These are phyloP conservation scores for Raddia guianensis DNA, from an alignment of 176 grass and related monocot genomes.

Conservation along the genomic window DNA sequence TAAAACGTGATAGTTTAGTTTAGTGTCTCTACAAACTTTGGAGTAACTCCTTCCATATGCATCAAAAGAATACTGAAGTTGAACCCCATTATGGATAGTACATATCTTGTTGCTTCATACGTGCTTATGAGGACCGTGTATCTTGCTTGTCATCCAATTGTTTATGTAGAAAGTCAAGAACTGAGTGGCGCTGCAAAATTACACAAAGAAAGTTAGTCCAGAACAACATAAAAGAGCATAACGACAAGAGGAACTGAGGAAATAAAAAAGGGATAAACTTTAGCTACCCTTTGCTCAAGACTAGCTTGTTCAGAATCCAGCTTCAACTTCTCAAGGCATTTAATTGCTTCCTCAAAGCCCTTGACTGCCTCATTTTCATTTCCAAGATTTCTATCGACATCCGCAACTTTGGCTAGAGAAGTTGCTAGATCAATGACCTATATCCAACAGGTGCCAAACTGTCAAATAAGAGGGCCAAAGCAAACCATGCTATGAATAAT, in stretches of 20 bases:
- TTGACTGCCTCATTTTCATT: constrained; percentile 56
- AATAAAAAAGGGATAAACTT: background rate
- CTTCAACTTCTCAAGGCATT: constrained; percentile 48
- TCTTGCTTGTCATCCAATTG: constrained; percentile 61
- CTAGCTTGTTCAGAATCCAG: constrained; percentile 61
- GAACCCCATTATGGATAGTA: background rate
- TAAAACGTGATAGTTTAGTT: constrained; percentile 19
- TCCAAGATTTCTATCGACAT: constrained; percentile 86
- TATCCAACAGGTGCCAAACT: constrained; percentile 14
- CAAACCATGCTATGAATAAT: no score
- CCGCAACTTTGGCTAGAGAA: constrained; percentile 96
- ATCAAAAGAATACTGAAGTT: background rate
- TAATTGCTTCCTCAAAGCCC: constrained; percentile 76
- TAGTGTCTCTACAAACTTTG: background rate
- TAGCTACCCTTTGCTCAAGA: constrained; percentile 61
- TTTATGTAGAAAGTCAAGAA: constrained; percentile 75
- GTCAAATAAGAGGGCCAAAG: background rate
- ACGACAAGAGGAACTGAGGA: background rate
- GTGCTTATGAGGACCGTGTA: background rate
- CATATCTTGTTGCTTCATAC: background rate
- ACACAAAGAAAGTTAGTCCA: background rate
- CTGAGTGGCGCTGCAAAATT: constrained; percentile 58
- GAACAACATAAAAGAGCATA: background rate
- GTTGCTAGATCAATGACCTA: constrained; percentile 90
- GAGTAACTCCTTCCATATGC: constrained; percentile 24